Evolutionary conservation across 768 basidiomycete species (phyloP).

Genomic region (Termitomyces sp.): DNA sequence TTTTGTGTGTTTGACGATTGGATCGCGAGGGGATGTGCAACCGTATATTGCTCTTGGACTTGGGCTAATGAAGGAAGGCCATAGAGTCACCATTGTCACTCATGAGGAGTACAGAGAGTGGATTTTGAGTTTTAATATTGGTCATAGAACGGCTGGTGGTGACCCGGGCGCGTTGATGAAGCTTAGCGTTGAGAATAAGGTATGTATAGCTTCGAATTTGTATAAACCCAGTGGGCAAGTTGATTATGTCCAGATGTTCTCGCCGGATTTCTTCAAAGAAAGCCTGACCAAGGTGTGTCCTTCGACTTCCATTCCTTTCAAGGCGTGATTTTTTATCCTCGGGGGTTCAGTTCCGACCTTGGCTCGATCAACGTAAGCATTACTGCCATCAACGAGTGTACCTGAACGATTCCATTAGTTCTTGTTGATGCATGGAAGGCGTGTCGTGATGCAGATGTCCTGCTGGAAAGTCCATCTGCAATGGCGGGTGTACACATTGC

Average conservation of each 20-base stretch:
- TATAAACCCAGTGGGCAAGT: neutral
- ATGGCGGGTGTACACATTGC: slow-evolving; percentile 75
- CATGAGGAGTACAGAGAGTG: slow-evolving; percentile 53
- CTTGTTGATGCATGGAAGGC: slow-evolving; percentile 59
- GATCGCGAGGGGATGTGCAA: slow-evolving; percentile 63
- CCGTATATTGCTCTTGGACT: slow-evolving; percentile 58
- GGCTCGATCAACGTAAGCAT: slow-evolving; percentile 61
- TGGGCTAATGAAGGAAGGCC: slow-evolving; percentile 41
- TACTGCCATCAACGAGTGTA: neutral
- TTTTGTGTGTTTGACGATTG: slow-evolving; percentile 63
- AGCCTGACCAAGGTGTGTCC: slow-evolving; percentile 46
- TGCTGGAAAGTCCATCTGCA: slow-evolving; percentile 64
- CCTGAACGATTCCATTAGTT: slow-evolving; percentile 30
- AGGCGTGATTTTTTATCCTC: neutral
- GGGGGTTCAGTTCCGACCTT: slow-evolving; percentile 46
- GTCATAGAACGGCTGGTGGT: slow-evolving; percentile 60
- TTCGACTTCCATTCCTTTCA: neutral
- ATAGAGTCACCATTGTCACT: slow-evolving; percentile 54
- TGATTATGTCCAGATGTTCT: slow-evolving; percentile 52
- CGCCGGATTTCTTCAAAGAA: slow-evolving; percentile 67
- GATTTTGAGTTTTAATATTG: slow-evolving; percentile 57
- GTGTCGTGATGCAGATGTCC: slow-evolving; percentile 61
- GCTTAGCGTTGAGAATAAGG: slow-evolving; percentile 42
- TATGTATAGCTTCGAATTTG: slow-evolving; percentile 8
- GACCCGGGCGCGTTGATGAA: slow-evolving; percentile 71